Evolutionary conservation across 1,284 basidiomycete species (phyloP).

Genomic region (Vanrija sp.): DNA sequence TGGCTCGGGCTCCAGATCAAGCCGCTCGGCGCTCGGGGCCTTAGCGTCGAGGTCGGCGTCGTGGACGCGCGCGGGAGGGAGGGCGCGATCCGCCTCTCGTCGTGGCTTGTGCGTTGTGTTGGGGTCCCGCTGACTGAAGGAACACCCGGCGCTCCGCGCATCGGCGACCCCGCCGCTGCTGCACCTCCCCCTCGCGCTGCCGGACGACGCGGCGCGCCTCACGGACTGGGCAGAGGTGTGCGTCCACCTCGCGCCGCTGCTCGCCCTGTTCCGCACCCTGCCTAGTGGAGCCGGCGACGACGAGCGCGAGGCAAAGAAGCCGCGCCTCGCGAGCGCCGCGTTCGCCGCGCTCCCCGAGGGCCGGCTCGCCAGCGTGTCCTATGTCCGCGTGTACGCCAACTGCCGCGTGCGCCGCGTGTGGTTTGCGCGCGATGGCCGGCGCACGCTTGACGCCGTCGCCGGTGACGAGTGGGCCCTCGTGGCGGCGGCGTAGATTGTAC

Average conservation of each 20-base stretch:
- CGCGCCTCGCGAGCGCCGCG: neutral
- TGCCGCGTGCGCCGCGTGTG: conserved; percentile 74
- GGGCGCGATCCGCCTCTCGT: conserved; percentile 67
- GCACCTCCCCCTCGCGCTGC: conserved; percentile 69
- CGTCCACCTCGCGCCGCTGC: conserved; percentile 59
- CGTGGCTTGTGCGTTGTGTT: conserved; percentile 64
- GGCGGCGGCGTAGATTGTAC: neutral
- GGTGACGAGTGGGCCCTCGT: conserved; percentile 8
- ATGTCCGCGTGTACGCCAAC: conserved; percentile 72
- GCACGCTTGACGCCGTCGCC: neutral
- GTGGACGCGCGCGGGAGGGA: conserved; percentile 60
- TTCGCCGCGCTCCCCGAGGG: conserved; percentile 55
- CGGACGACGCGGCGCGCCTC: conserved; percentile 56
- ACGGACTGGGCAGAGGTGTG: conserved; percentile 69
- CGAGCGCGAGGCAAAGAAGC: conserved; percentile 10
- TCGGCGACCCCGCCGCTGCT: conserved; percentile 56
- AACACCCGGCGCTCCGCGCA: conserved; percentile 56
- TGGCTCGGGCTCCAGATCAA: conserved; percentile 73
- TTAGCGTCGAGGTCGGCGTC: conserved; percentile 72
- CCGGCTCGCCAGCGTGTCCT: conserved; percentile 61
- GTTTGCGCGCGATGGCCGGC: conserved; percentile 50
- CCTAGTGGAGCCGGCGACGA: neutral
- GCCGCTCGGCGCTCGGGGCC: conserved; percentile 59
- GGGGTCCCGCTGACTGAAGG: conserved; percentile 49
- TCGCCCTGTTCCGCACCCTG: conserved; percentile 57